These are phyloP conservation scores for Claviceps paspali DNA, from an alignment of 2,329 filamentous ascomycete species.

Conservation along the genomic window DNA sequence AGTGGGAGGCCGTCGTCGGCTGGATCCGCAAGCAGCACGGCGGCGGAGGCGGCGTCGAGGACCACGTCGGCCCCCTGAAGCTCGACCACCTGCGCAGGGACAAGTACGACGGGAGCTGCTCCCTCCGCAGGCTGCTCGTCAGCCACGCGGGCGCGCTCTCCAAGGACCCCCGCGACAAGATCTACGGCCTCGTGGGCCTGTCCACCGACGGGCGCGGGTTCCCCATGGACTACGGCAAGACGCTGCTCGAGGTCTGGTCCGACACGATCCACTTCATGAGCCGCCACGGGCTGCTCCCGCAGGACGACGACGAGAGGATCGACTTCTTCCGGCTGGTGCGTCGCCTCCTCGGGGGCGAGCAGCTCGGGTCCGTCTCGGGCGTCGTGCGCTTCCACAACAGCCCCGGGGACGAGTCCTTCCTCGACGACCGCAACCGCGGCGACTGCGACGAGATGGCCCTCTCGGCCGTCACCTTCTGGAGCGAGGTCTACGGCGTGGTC, in stretches of 20 bases:
- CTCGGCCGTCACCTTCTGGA: conserved; percentile 3
- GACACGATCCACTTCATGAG: conserved; percentile 10
- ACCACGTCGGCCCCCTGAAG: conserved; percentile 4
- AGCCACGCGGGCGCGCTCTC: conserved; percentile 5
- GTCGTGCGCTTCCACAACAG: conserved; percentile 4
- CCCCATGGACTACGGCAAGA: conserved; percentile 12
- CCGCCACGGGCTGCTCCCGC: conserved; percentile 4
- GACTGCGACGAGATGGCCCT: conserved; percentile 4
- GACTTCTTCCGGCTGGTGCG: conserved; percentile 4
- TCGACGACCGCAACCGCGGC: background rate
- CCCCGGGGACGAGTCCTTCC: background rate
- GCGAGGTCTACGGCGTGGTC: conserved; percentile 5
- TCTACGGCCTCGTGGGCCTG: conserved; percentile 13
- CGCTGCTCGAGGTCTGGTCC: conserved; percentile 11
- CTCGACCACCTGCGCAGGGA: conserved; percentile 5
- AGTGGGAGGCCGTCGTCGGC: conserved; percentile 6
- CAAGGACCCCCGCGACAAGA: conserved; percentile 12
- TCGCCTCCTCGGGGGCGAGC: conserved; percentile 5
- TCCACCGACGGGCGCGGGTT: conserved; percentile 8
- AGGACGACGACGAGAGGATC: conserved; percentile 2
- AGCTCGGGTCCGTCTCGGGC: conserved; percentile 4
- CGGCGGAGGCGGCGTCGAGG: background rate
- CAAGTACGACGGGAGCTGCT: conserved; percentile 7
- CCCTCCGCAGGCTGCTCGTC: conserved; percentile 5
- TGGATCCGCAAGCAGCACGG: conserved; percentile 6